These are phyloP conservation scores for Lepiota brunneoincarnata DNA, from an alignment of 768 basidiomycete species.

Conservation along the genomic window DNA sequence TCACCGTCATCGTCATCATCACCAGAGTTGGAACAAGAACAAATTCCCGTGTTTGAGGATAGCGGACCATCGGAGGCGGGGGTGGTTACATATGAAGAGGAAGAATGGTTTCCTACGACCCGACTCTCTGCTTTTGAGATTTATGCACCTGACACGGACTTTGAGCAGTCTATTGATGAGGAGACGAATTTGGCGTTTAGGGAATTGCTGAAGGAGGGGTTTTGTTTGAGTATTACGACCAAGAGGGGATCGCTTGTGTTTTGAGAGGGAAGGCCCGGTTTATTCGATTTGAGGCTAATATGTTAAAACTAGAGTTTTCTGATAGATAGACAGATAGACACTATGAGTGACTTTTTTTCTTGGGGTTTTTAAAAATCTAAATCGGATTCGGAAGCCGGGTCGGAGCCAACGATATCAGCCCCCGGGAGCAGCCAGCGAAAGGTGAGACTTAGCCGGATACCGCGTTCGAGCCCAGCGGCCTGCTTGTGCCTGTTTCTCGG, in stretches of 20 bases:
- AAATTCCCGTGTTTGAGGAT: not conserved
- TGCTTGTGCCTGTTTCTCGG: not conserved
- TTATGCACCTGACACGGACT: not conserved
- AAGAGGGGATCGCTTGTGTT: conserved; percentile 4
- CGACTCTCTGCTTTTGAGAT: not conserved
- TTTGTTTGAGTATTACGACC: conserved; percentile 11
- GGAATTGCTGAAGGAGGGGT: conserved; percentile 10
- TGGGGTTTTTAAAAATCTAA: not conserved
- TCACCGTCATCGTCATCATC: no score
- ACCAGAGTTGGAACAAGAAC: no score
- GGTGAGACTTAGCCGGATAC: conserved; percentile 73
- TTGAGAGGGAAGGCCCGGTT: not conserved
- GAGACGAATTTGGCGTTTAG: conserved; percentile 9
- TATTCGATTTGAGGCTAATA: not conserved
- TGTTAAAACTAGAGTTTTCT: no score
- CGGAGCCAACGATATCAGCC: conserved; percentile 72
- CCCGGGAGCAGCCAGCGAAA: conserved; percentile 85
- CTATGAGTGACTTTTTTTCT: not conserved
- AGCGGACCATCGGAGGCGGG: not conserved
- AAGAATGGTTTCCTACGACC: conserved; percentile 7
- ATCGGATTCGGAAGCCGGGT: not conserved
- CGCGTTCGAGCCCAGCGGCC: conserved; percentile 47
- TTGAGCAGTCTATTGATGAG: conserved; percentile 5
- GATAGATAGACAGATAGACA: no score
- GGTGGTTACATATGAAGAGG: not conserved